Evolutionary conservation across 2,329 filamentous ascomycete species (phyloP).

Genomic region (Calonectria naviculata): DNA sequence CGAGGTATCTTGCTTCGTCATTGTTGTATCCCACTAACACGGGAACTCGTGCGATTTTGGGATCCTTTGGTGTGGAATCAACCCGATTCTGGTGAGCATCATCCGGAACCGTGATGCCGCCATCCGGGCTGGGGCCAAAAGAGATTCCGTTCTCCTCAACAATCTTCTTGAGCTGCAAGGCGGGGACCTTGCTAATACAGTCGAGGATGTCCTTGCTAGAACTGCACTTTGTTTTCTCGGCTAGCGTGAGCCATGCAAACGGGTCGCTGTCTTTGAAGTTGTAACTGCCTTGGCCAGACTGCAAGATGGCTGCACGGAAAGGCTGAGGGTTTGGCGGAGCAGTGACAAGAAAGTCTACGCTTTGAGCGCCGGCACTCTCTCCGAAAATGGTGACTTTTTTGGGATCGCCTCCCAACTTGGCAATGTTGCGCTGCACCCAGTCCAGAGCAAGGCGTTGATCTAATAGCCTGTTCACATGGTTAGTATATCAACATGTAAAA

Average conservation of each 20-base stretch:
- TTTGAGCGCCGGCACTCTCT: slow-evolving; percentile 67
- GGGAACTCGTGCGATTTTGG: slow-evolving; percentile 36
- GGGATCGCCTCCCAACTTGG: slow-evolving; percentile 58
- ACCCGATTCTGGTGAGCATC: slow-evolving; percentile 26
- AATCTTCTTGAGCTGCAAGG: slow-evolving; percentile 24
- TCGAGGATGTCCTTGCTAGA: slow-evolving; percentile 14
- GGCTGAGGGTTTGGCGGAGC: slow-evolving; percentile 41
- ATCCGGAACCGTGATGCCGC: slow-evolving; percentile 33
- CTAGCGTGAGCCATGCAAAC: slow-evolving; percentile 27
- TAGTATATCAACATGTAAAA: neutral
- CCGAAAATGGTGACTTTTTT: slow-evolving; percentile 61
- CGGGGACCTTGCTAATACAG: slow-evolving; percentile 39
- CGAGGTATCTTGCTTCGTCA: slow-evolving; percentile 30
- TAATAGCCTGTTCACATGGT: slow-evolving; percentile 28
- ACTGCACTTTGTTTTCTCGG: slow-evolving; percentile 21
- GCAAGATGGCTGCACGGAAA: slow-evolving; percentile 42
- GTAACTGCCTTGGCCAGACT: slow-evolving; percentile 34
- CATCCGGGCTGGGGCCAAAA: slow-evolving; percentile 36
- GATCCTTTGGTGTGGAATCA: neutral
- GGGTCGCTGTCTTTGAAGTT: neutral
- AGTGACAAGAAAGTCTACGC: slow-evolving; percentile 52
- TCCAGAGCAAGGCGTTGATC: slow-evolving; percentile 58
- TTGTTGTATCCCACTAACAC: slow-evolving; percentile 36
- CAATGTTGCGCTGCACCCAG: slow-evolving; percentile 63
- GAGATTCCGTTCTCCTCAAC: slow-evolving; percentile 29